Conservation (phyloP, 2,329 filamentous ascomycete genomes). For the Trichoderma aggressivum region DNA sequence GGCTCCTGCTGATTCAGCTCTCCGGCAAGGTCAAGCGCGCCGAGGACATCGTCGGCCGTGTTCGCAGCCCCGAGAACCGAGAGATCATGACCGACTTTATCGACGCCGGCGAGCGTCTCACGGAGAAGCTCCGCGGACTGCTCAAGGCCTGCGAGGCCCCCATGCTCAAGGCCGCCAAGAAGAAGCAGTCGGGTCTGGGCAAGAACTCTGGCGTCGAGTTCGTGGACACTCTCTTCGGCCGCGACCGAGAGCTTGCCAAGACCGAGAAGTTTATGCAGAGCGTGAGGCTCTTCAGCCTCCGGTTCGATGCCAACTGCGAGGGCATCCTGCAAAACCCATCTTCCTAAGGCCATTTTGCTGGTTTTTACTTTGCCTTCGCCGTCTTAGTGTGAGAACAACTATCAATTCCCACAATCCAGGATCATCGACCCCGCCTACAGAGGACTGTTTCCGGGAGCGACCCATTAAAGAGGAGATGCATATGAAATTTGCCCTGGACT, state of each 20-base stretch:
- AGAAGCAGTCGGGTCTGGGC: constrained; percentile 66
- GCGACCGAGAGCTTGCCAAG: constrained; percentile 81
- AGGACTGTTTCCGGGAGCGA: constrained; percentile 14
- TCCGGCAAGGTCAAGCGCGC: constrained; percentile 91
- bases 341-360: constrained; percentile 37
- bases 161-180: constrained; percentile 88
- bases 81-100: constrained; percentile 90
- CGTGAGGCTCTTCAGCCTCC: constrained; percentile 83
- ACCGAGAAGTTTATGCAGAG: constrained; percentile 92
- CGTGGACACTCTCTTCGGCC: constrained; percentile 91
- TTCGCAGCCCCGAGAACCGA: constrained; percentile 68
- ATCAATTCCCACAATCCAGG: constrained; percentile 5
- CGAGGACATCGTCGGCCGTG: constrained; percentile 70
- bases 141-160: constrained; percentile 89
- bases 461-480: constrained; percentile 14
- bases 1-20: constrained; percentile 90
- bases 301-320: constrained; percentile 94
- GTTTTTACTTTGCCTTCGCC: neutral
- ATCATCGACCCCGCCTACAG: neutral
- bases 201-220: constrained; percentile 93
- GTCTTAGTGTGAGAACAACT: neutral
- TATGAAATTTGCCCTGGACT: constrained; percentile 15
- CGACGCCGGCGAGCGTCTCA: constrained; percentile 80
- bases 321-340: constrained; percentile 69
- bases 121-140: constrained; percentile 77